Percentiles rank a stretch among this genome's conserved stretches.
phyloP scores from a whole-genome alignment of 202 grass and related monocot genomes.

The Dendrocalamus latiflorus region DNA sequence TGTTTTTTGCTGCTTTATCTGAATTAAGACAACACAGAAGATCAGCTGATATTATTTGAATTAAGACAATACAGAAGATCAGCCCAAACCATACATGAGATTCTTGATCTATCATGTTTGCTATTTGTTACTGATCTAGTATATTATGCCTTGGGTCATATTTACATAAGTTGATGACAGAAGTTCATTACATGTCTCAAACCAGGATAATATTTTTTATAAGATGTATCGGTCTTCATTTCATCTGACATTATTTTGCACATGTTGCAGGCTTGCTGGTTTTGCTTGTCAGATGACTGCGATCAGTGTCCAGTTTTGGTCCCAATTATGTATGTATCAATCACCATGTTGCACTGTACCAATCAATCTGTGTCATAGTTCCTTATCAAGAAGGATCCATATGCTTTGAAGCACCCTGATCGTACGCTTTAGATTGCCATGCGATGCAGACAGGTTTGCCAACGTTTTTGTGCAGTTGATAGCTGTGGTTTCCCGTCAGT shows the following conservation, averaged over 20 bases:
- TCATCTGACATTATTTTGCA: neutral
- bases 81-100: neutral
- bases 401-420: neutral
- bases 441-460: neutral
- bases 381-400: constrained; percentile 10
- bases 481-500: constrained; percentile 5
- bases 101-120: neutral
- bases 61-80: neutral
- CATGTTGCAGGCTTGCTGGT: constrained; percentile 48
- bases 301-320: neutral
- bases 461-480: constrained; percentile 6
- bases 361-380: neutral
- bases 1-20: neutral
- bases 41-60: neutral
- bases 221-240: neutral
- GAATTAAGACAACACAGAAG: neutral
- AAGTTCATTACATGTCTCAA: neutral
- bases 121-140: neutral
- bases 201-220: neutral
- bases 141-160: neutral
- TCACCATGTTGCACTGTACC: neutral
- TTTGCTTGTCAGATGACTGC: constrained; percentile 27
- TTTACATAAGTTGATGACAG: neutral
- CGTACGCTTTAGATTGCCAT: neutral
- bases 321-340: neutral